Base-by-base conservation (phyloP, 371 early-diverging fungal genomes). In the Syncephalis plumigaleata region DNA sequence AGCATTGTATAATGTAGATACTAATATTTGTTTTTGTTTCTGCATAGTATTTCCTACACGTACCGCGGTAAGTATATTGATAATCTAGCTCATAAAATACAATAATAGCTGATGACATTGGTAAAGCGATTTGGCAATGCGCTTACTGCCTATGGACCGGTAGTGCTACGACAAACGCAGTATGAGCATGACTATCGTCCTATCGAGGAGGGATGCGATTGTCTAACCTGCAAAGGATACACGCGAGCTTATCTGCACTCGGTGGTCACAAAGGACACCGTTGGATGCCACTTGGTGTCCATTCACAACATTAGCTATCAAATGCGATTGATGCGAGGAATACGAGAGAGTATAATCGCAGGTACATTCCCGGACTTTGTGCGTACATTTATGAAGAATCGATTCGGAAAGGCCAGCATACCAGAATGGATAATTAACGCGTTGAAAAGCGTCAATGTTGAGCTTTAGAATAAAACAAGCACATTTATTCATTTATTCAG, bases 41-140 rank as follows among this genome's bases (percentile, higher is more conserved):
- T n/a, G n/a, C n/a, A n/a, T 42, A 48, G 96, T 96, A 4, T 96
- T 84, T 61, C 97, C 97, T 17, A 94, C 97, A 9, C 73, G 97
- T 45, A 96, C 94, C 15, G 95, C 94, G 0, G 75, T 75, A 68
- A 59, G 66, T 58, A n/a, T 24, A 17, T n/a, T n/a, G n/a, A 39
- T 11, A 38, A 43, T 38, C 23, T 44, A n/a, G 18, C 9, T 11
- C 9, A 1, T 1, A 21, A 18, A 31, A 31, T 11, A 31, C 45
- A 20, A 20, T n/a, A 38, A 50, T 23, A 11, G 20, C 22, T 44
- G 38, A 21, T 18, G 9, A 8, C 11, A n/a, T 4, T 44, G 16
- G 2, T 22, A 38, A 55, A 75, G 73, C 77, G 97, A 44, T 94
- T 93, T 59, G 97, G 97, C 22, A 86, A 83, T 55, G 88, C 85